Evolutionary conservation across 495 filamentous ascomycete species (phyloP), one percentile per base, ranked within the genome.

Genomic region (Talaromyces liani): DNA sequence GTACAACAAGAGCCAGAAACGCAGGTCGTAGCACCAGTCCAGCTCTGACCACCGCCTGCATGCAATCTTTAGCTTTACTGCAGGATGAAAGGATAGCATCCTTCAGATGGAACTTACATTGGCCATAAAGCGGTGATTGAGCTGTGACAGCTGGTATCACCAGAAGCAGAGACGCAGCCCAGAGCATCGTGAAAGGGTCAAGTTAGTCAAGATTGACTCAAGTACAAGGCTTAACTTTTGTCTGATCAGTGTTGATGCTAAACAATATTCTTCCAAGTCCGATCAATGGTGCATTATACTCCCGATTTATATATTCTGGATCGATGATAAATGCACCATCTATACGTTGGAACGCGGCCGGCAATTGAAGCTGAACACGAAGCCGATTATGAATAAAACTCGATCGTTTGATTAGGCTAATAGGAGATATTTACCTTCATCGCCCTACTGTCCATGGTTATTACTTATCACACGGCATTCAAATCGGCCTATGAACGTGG

Each of bases 131-230:
- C 10, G 14, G 36, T 16, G 58, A 24, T 25, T 47, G 58, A 25
- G 58, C 58, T 7, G 58, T 36, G 22, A 61, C 34, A 45, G 25
- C 58, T 47, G 58, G 58, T 14, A 61, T 25, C 58, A 61, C 58
- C 58, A 61, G 58, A 12, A 61, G 34, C 34, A 61, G 39, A 61
- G 58, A 61, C 16, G 34, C 22, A 49, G 25, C 36, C 58, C 33
- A 61, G 25, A 61, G 16, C 58, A 62, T 65, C 56, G 47, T 64
- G 54, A 55, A 63, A 31, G 33, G 20, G 53, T 64, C 55, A 62
- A 47, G 55, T 61, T 62, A 65, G 61, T 45, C 22, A 33, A 45
- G 16, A 39, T 53, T 45, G 63, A 59, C 24, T 51, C 53, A 51
- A 34, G 18, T 33, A 57, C 20, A 47, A 14, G 3, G 31, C 10